A percentile compares a stretch with the other conserved stretches of the same genome.
Evolutionary conservation across 805 yeast species (phyloP).

Genomic region (Kazachstania psychrophila): DNA sequence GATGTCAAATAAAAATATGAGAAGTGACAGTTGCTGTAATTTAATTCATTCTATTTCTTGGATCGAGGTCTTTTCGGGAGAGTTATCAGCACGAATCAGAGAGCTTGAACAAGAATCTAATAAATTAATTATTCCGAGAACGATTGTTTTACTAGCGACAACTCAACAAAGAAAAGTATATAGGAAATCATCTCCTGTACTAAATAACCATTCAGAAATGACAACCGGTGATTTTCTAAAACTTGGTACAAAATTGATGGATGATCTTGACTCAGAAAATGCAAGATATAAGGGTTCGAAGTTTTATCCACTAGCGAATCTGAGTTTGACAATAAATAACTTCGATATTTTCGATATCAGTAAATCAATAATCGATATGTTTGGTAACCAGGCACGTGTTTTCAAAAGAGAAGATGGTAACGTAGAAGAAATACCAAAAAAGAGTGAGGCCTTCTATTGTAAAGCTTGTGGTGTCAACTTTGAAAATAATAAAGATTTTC

Average conservation of each 20-base stretch:
- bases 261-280: constrained; percentile 31
- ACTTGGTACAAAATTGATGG: constrained; percentile 33
- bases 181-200: constrained; percentile 17
- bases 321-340: constrained; percentile 45
- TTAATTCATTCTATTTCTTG: constrained; percentile 58
- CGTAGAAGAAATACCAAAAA: neutral
- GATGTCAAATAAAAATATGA: constrained; percentile 80
- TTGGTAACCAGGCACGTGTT: constrained; percentile 19
- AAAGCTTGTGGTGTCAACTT: constrained; percentile 16
- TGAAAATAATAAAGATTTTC: constrained; percentile 9
- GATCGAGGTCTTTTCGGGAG: constrained; percentile 79
- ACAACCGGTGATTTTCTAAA: constrained; percentile 23
- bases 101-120: constrained; percentile 60
- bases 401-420: neutral
- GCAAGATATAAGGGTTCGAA: constrained; percentile 15
- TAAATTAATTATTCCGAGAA: constrained; percentile 37
- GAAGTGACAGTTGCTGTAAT: constrained; percentile 43
- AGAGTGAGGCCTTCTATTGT: constrained; percentile 15
- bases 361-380: constrained; percentile 27
- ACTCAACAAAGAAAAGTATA: constrained; percentile 17
- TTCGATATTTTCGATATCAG: constrained; percentile 39
- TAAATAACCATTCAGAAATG: constrained; percentile 9
- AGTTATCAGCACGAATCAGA: constrained; percentile 55
- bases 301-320: constrained; percentile 41
- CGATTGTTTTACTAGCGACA: constrained; percentile 34